phyloP scores from a whole-genome alignment of 257 asterid genomes.

The Leptodermis oblonga region DNA sequence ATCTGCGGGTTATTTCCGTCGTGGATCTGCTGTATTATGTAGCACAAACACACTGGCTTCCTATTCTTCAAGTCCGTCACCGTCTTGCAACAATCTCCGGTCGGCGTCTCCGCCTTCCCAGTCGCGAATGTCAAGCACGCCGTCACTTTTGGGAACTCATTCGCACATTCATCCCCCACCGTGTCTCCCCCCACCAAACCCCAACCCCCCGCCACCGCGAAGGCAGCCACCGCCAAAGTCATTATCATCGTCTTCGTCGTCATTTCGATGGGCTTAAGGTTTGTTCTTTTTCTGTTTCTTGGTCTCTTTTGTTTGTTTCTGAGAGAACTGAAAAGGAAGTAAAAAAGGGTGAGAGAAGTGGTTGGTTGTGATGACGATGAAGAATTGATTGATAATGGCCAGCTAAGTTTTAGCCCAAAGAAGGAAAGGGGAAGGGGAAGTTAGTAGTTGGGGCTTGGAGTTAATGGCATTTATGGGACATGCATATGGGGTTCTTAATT shows the following conservation, averaged over 20 bases:
- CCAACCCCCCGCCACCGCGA: slow-evolving; percentile 5
- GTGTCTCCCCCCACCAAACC: slow-evolving; percentile 16
- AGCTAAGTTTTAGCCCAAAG: too few species aligned
- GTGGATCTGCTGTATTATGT: slow-evolving; percentile 68
- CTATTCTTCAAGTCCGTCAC: slow-evolving; percentile 43
- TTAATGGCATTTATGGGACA: not conserved
- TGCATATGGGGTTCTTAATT: not conserved
- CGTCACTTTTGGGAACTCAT: slow-evolving; percentile 32
- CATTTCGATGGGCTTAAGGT: not conserved
- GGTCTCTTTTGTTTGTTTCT: too few species aligned
- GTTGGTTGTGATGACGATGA: slow-evolving; percentile 2
- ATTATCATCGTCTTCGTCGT: not conserved
- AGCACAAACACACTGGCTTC: slow-evolving; percentile 73
- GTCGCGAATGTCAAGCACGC: slow-evolving; percentile 63
- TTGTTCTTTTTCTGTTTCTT: not conserved
- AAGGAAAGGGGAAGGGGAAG: not conserved
- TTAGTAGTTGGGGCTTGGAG: slow-evolving; percentile 15
- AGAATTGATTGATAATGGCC: too few species aligned
- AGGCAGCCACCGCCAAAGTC: not conserved
- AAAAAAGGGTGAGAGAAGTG: not conserved
- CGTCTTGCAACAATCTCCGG: slow-evolving; percentile 65
- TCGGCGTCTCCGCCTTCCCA: slow-evolving; percentile 54
- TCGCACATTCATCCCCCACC: slow-evolving; percentile 4
- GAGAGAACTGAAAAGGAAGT: not conserved
- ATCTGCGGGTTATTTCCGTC: slow-evolving; percentile 51